A percentile compares a stretch with the other conserved stretches of the same genome.
Conservation (phyloP, 2,329 filamentous ascomycete genomes). For the Thelonectria rubi region DNA sequence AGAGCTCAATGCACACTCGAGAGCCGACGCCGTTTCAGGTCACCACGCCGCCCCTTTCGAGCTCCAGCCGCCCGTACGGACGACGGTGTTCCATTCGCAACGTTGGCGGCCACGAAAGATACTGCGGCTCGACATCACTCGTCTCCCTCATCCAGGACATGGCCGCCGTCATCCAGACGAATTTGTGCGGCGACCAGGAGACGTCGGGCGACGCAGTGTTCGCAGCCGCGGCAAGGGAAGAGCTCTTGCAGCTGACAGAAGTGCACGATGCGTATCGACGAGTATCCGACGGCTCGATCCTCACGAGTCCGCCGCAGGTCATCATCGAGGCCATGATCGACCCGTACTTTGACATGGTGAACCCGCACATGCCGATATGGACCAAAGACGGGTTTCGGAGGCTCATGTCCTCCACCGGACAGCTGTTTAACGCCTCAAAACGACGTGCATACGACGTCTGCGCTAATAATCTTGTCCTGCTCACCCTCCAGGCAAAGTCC, state of each 20-base stretch:
- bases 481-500: slow-evolving; percentile 22
- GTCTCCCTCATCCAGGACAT: slow-evolving; percentile 22
- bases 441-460: slow-evolving; percentile 22
- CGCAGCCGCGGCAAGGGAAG: slow-evolving; percentile 4
- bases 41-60: background rate
- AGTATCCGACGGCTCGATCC: slow-evolving; percentile 17
- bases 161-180: slow-evolving; percentile 11
- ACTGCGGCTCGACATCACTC: slow-evolving; percentile 18
- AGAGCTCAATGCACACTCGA: slow-evolving; percentile 1
- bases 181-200: slow-evolving; percentile 8
- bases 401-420: background rate
- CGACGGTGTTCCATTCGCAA: slow-evolving; percentile 13
- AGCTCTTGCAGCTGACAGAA: slow-evolving; percentile 13
- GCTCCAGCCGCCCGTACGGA: background rate
- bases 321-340: slow-evolving; percentile 26
- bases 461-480: slow-evolving; percentile 21
- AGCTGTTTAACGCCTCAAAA: slow-evolving; percentile 1
- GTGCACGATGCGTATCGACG: background rate
- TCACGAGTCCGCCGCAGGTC: slow-evolving; percentile 18
- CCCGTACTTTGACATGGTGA: slow-evolving; percentile 23
- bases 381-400: slow-evolving; percentile 11
- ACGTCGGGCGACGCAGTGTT: background rate
- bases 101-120: slow-evolving; percentile 12
- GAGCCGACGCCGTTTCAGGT: background rate
- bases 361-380: slow-evolving; percentile 21